Base-by-base conservation (phyloP, 1,284 basidiomycete species). In the Ustilago trichophora region DNA sequence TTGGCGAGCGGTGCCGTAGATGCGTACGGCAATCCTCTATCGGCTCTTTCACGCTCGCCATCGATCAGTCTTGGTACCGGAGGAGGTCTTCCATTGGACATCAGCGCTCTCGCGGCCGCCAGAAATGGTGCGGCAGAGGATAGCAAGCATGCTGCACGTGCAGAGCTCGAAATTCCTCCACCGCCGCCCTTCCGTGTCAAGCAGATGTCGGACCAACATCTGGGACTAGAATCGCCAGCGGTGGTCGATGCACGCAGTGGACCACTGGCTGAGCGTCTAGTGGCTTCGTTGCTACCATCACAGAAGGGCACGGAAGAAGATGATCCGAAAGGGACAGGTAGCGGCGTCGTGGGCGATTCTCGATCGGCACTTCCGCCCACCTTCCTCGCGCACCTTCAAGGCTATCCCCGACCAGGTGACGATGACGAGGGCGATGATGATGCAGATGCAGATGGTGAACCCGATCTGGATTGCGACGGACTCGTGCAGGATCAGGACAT, bases 401-500 rank as follows among this genome's bases (percentile, higher is more conserved):
- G 59, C 11, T 53, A 56, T 15, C 36, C 41, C 9, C 35, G 55
- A 44, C 34, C 47, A 5, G 65, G 27, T 13, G 27, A 68, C 10
- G 56, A 66, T 4, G 68, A 71, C 13, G 50, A 50, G 3, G 60
- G 42, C 22, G 71, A 59, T 11, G 63, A 60, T 6, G 66, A 66
- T n/a, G n/a, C n/a, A 5, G 71, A 73, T 37, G 71, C 68, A 31
- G 68, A 71, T 12, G 68, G 68, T 2, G 63, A 63, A 24, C 43
- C 60, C 0, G 65, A 64, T 38, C 12, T 51, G 27, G 56, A 60
- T 7, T 34, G 38, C 19, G 62, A 63, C 19, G 66, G 55, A 1
- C 33, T 63, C 15, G 31, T 63, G 49, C 56, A 55, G 33, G 57
- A 77, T 83, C 43, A 75, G 47, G 84, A 85, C 63, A 83, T 85